phyloP scores from a whole-genome alignment of 2,329 filamentous ascomycete species.

The Talaromyces sp. region DNA sequence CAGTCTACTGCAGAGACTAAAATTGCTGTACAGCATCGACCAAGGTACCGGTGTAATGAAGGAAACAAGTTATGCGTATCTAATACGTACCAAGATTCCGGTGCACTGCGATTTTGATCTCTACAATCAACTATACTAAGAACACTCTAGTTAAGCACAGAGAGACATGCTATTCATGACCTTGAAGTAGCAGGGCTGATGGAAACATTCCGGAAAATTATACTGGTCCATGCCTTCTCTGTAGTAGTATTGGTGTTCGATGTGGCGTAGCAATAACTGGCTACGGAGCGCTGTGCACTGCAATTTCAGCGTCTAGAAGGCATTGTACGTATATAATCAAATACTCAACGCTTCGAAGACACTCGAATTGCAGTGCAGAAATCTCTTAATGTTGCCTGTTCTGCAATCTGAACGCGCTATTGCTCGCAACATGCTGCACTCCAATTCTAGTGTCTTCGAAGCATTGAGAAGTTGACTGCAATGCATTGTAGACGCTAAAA shows the following conservation, averaged over 20 bases:
- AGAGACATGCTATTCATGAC: not conserved
- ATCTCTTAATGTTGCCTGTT: not conserved
- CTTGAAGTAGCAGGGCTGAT: not conserved
- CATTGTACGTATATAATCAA: not conserved
- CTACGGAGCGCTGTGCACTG: not conserved
- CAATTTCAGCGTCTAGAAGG: not conserved
- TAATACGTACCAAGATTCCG: too few relatives aligned
- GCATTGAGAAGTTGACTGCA: not conserved
- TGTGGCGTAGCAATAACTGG: not conserved
- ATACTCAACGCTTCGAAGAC: not conserved
- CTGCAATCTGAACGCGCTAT: too few relatives aligned
- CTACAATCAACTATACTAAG: too few relatives aligned
- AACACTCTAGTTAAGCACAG: too few relatives aligned
- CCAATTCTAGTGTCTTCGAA: not conserved
- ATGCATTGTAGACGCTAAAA: not conserved
- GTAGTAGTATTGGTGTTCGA: too few relatives aligned
- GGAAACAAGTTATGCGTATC: too few relatives aligned
- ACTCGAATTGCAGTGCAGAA: not conserved
- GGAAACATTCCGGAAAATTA: too few relatives aligned
- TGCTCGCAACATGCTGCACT: not conserved
- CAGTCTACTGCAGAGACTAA: too few relatives aligned
- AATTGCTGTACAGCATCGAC: too few relatives aligned
- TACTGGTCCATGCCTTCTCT: too few relatives aligned
- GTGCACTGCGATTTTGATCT: too few relatives aligned
- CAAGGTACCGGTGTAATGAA: too few relatives aligned